Evolutionary conservation across 129 eudicot species (phyloP), one percentile per base, ranked within the genome.

Genomic region (Flaveria robusta): DNA sequence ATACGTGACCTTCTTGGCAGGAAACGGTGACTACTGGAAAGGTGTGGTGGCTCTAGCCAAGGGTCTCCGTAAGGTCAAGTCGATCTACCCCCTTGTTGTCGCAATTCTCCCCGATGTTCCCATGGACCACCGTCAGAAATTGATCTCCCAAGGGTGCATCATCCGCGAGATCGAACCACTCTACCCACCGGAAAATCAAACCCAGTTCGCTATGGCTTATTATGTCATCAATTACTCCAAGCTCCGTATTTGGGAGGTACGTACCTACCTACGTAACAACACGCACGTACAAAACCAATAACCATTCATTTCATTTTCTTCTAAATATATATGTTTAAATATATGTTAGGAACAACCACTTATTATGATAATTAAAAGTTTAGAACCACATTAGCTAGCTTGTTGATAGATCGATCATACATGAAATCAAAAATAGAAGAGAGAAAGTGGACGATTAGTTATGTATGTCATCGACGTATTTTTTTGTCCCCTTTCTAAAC

Each of bases 161-260:
- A 80, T 91, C 56, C 84, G 85, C 9, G 89, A 89, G 78, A 88
- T 91, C 23, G 76, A 87, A 45, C 92, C 88, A 2, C 84, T 88
- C 18, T 9, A 76, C 52, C 89, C 86, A n/a, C 88, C 87, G 20
- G 84, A 88, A 20, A 88, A 88, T 42, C 83, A 87, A 59, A 81
- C 87, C 2, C 81, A 81, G 72, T 92, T 85, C 68, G 96, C 90
- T 18, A 87, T 87, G 90, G 81, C 96, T 0, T 92, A 92, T 37
- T 92, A 85, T 49, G 96, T 81, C 56, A 79, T 92, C 29, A 92
- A 92, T 49, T 92, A 89, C 85, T 92, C 96, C 80, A 92, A 92
- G 60, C 96, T 92, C 51, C 98, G 98, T 51, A 87, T 92, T 24
- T 92, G 98, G 98, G 96, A 92, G 94, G 98, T 92, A 39, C 49